These are phyloP conservation scores for Leucogyrophana mollusca DNA, from an alignment of 768 basidiomycete species.

Conservation along the genomic window DNA sequence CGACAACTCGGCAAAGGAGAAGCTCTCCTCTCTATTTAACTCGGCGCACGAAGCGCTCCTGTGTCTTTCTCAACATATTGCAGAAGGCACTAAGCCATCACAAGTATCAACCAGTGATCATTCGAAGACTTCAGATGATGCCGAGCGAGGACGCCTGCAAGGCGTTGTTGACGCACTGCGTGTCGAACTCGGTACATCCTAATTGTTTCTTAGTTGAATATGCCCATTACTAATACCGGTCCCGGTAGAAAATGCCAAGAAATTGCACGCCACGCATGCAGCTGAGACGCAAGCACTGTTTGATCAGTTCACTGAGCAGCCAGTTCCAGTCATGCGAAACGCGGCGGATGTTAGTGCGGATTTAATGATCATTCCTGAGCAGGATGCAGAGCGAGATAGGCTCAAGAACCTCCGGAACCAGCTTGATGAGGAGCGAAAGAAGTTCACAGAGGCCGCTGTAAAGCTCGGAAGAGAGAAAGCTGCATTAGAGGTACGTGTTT, in stretches of 20 bases:
- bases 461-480: slow-evolving; percentile 65
- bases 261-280: slow-evolving; percentile 40
- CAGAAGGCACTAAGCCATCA: slow-evolving; percentile 10
- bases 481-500: slow-evolving; percentile 55
- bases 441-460: slow-evolving; percentile 63
- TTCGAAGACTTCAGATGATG: slow-evolving; percentile 25
- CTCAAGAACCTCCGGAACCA: slow-evolving; percentile 52
- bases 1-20: slow-evolving; percentile 46
- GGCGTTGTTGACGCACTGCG: slow-evolving; percentile 49
- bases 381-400: slow-evolving; percentile 53
- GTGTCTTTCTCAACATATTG: slow-evolving; percentile 27
- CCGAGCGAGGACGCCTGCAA: slow-evolving; percentile 51
- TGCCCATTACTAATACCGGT: slow-evolving; percentile 10
- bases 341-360: slow-evolving; percentile 50
- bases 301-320: slow-evolving; percentile 49
- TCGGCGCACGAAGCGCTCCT: slow-evolving; percentile 37
- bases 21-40: slow-evolving; percentile 42
- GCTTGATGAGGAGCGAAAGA: slow-evolving; percentile 63
- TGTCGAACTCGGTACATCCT: slow-evolving; percentile 54
- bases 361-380: slow-evolving; percentile 48
- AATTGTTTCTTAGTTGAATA: neutral
- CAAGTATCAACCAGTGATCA: slow-evolving; percentile 14
- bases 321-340: slow-evolving; percentile 26
- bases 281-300: slow-evolving; percentile 53
- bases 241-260: slow-evolving; percentile 45